Percentiles rank a stretch among this genome's conserved stretches.
phyloP scores from a whole-genome alignment of 2,329 filamentous ascomycete species.

The Orbilia oligospora region DNA sequence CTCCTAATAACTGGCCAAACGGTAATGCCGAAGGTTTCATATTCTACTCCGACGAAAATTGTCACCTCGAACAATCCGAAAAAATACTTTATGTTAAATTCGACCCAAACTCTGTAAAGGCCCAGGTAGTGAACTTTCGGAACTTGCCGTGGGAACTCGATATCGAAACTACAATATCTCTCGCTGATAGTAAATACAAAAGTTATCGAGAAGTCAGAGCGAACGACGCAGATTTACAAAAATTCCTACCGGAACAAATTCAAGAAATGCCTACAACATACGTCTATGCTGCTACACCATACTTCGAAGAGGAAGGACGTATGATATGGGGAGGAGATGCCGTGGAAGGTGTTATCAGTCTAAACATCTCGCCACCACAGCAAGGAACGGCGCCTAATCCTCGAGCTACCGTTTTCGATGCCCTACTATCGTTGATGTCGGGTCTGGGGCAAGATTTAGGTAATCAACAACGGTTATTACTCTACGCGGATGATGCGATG shows the following conservation, averaged over 20 bases:
- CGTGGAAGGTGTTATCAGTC: background rate
- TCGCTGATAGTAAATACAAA: slow-evolving; percentile 31
- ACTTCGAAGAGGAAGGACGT: background rate
- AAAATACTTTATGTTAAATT: slow-evolving; percentile 39
- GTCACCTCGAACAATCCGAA: background rate
- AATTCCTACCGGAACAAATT: background rate
- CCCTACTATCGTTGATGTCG: slow-evolving; percentile 34
- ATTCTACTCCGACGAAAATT: slow-evolving; percentile 38
- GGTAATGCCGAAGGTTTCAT: slow-evolving; percentile 40
- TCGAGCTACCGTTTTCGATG: slow-evolving; percentile 8
- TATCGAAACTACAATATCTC: background rate
- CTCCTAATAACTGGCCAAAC: background rate
- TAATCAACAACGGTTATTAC: background rate
- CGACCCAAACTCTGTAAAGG: background rate
- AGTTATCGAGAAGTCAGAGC: slow-evolving; percentile 27
- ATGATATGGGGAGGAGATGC: slow-evolving; percentile 18
- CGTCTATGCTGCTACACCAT: slow-evolving; percentile 23
- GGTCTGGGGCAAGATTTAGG: slow-evolving; percentile 16
- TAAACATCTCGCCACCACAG: slow-evolving; percentile 4
- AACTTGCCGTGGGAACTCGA: slow-evolving; percentile 18
- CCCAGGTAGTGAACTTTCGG: slow-evolving; percentile 33
- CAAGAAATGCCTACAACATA: slow-evolving; percentile 10
- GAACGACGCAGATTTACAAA: slow-evolving; percentile 8
- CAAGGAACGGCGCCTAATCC: background rate
- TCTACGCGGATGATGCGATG: slow-evolving; percentile 2